Percentiles rank a stretch among this genome's conserved stretches.
phyloP scores from a whole-genome alignment of 208 protist genomes.

The Acanthamoeba healyi region DNA sequence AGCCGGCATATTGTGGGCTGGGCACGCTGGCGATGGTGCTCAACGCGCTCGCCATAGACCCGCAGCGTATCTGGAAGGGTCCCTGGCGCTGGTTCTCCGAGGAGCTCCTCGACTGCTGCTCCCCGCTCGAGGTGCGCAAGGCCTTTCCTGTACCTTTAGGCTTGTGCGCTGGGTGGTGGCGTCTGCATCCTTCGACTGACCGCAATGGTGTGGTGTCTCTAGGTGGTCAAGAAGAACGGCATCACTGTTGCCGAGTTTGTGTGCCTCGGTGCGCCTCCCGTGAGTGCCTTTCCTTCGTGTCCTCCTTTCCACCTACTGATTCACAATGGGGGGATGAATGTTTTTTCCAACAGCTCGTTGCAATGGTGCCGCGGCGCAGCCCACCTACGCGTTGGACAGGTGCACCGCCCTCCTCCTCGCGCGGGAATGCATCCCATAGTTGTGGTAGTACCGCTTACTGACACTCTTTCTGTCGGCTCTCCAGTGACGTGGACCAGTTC shows the following conservation, averaged over 20 bases:
- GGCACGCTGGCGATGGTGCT: slow-evolving; percentile 90
- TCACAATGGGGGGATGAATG: too few relatives aligned
- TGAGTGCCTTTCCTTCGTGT: too few relatives aligned
- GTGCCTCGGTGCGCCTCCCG: too few relatives aligned
- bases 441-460: too few relatives aligned
- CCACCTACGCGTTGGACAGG: not conserved
- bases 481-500: slow-evolving; percentile 77
- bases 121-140: slow-evolving; percentile 82
- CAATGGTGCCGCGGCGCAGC: not conserved
- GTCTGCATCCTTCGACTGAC: not conserved
- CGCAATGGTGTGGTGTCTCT: too few relatives aligned
- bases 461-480: too few relatives aligned
- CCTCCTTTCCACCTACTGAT: too few relatives aligned
- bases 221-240: slow-evolving; percentile 84
- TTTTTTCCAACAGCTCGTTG: too few relatives aligned
- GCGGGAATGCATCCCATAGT: too few relatives aligned
- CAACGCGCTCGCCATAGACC: slow-evolving; percentile 90
- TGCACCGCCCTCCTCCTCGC: not conserved
- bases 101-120: slow-evolving; percentile 90
- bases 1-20: slow-evolving; percentile 86
- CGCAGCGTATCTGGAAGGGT: slow-evolving; percentile 90
- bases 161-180: not conserved
- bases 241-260: slow-evolving; percentile 87
- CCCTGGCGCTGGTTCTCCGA: slow-evolving; percentile 91
- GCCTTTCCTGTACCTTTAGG: too few relatives aligned